Conservation (phyloP, 257 asterid species). For the Solanum piurae region DNA sequence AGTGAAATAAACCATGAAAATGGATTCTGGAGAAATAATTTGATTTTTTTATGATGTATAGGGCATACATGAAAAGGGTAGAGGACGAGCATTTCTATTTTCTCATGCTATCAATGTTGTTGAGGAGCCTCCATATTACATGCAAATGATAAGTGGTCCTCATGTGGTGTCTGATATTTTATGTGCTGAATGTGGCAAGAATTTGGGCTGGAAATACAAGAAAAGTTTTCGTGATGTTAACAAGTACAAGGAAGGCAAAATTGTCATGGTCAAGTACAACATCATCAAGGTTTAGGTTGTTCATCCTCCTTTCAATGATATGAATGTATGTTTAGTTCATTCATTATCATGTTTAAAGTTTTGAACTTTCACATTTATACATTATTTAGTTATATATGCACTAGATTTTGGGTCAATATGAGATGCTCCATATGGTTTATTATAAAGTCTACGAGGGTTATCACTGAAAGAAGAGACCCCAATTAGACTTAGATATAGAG, state of each 20-base stretch:
- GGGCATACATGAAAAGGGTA: not conserved
- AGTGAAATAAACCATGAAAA: not conserved
- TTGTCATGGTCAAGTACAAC: slow-evolving; percentile 22
- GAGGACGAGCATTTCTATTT: slow-evolving; percentile 28
- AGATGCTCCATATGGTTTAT: not conserved
- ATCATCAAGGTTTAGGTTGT: slow-evolving; percentile 1
- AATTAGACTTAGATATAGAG: not conserved
- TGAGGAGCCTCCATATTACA: slow-evolving; percentile 14
- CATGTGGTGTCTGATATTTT: slow-evolving; percentile 17
- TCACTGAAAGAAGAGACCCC: not conserved
- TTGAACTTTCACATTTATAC: not conserved
- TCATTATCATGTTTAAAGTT: not conserved
- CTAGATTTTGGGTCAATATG: not conserved
- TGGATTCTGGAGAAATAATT: not conserved
- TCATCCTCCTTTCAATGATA: not conserved
- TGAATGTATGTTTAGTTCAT: not conserved
- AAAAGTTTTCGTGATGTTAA: slow-evolving; percentile 3
- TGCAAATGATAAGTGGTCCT: slow-evolving; percentile 13
- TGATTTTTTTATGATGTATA: not conserved
- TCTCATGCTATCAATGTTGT: slow-evolving; percentile 24
- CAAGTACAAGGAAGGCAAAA: slow-evolving; percentile 25
- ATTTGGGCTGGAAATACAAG: slow-evolving; percentile 31
- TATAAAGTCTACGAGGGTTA: not conserved
- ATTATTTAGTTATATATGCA: not conserved
- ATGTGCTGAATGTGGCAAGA: slow-evolving; percentile 30